These are phyloP conservation scores for Pleurotus sapidus DNA, from an alignment of 768 basidiomycete genomes.

Conservation along the genomic window DNA sequence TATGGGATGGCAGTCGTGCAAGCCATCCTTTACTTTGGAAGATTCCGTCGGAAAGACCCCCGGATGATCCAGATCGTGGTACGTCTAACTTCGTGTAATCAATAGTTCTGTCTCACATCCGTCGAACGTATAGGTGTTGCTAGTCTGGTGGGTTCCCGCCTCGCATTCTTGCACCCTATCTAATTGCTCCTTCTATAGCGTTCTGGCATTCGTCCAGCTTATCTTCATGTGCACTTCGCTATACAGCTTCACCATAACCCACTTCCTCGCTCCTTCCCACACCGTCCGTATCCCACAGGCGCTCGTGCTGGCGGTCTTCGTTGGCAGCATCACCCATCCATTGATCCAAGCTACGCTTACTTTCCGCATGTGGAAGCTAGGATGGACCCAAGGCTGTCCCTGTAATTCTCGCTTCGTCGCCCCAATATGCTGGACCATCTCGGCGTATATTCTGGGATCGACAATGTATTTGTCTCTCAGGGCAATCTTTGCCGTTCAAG, in stretches of 20 bases:
- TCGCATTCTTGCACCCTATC: background rate
- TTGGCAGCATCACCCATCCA: background rate
- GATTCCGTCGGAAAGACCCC: conserved; percentile 4
- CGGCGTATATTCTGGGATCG: background rate
- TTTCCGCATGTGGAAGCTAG: conserved; percentile 6
- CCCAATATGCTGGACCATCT: background rate
- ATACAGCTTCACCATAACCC: background rate
- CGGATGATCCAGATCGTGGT: background rate
- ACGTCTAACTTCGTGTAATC: background rate
- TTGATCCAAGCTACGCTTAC: conserved; percentile 5
- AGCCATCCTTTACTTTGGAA: background rate
- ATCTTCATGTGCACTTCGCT: background rate
- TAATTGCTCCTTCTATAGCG: too few relatives aligned
- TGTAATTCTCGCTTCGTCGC: background rate
- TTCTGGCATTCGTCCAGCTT: background rate
- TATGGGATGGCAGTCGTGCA: conserved; percentile 1
- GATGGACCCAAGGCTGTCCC: background rate
- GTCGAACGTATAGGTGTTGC: background rate
- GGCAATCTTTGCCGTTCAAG: conserved; percentile 1
- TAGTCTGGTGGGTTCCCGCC: background rate
- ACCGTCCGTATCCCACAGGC: background rate
- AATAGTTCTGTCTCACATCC: background rate
- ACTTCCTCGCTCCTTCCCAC: background rate
- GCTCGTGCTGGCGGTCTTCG: background rate
- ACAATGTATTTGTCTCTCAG: background rate